Percentiles rank a stretch among this genome's conserved stretches.
phyloP scores from a whole-genome alignment of 2,329 filamentous ascomycete genomes.

The Hypoxylon sp. region DNA sequence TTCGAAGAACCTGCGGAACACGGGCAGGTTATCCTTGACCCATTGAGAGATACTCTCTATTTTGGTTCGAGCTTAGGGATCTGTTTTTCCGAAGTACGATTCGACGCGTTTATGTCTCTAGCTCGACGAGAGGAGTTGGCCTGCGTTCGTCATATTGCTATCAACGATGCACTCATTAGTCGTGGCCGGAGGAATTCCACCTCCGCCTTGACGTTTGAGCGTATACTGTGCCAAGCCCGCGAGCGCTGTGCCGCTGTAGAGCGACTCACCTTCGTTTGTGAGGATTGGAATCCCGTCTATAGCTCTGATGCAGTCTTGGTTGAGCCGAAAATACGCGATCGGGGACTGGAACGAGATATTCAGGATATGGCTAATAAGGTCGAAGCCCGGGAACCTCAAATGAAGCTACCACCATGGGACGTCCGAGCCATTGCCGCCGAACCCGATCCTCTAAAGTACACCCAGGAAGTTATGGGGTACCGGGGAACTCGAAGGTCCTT shows the following conservation, averaged over 20 bases:
- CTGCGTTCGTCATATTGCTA: slow-evolving; percentile 56
- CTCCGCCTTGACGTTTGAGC: slow-evolving; percentile 5
- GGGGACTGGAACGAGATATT: slow-evolving; percentile 55
- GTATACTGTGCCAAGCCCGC: slow-evolving; percentile 54
- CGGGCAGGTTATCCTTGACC: slow-evolving; percentile 58
- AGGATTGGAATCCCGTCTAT: slow-evolving; percentile 53
- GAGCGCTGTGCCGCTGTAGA: slow-evolving; percentile 55
- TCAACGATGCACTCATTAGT: slow-evolving; percentile 59
- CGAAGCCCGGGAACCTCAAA: slow-evolving; percentile 48
- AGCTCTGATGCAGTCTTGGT: slow-evolving; percentile 47
- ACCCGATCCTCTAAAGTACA: slow-evolving; percentile 33
- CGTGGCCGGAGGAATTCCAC: slow-evolving; percentile 23
- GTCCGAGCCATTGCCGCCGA: slow-evolving; percentile 51
- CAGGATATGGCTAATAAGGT: slow-evolving; percentile 51
- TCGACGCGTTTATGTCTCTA: slow-evolving; percentile 59
- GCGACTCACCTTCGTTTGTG: slow-evolving; percentile 59
- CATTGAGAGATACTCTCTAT: slow-evolving; percentile 58
- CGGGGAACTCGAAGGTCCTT: slow-evolving; percentile 23
- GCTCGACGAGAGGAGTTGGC: slow-evolving; percentile 57
- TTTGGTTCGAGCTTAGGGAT: slow-evolving; percentile 60
- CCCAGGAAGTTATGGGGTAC: slow-evolving; percentile 39
- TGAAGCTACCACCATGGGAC: slow-evolving; percentile 54
- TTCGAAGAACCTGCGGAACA: slow-evolving; percentile 58
- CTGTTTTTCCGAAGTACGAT: slow-evolving; percentile 60
- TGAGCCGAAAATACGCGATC: slow-evolving; percentile 49